These are phyloP conservation scores for Leccinum truebloodii DNA, from an alignment of 768 basidiomycete genomes.

Conservation along the genomic window DNA sequence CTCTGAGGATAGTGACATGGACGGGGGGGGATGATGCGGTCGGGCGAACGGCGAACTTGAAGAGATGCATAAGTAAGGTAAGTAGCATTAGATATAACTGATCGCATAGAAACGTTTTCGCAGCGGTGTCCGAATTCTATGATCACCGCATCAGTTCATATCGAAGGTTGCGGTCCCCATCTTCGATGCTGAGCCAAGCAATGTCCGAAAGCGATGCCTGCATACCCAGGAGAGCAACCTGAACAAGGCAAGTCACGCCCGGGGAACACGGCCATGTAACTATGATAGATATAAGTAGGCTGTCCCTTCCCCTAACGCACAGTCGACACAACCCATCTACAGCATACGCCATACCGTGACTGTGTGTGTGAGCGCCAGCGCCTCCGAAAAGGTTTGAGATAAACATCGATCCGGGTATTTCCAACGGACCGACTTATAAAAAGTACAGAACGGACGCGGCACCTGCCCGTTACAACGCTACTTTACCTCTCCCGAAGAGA, in stretches of 20 bases:
- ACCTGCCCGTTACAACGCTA: background rate
- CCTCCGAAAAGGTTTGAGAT: background rate
- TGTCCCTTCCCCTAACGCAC: background rate
- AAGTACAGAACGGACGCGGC: background rate
- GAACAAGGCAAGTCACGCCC: background rate
- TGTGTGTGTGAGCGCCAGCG: background rate
- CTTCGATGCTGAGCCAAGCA: background rate
- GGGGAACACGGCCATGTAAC: background rate
- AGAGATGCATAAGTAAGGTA: background rate
- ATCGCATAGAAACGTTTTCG: background rate
- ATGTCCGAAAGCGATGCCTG: background rate
- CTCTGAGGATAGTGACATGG: background rate
- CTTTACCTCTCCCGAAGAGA: background rate
- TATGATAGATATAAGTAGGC: background rate
- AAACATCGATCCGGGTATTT: background rate
- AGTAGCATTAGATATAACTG: background rate
- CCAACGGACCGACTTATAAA: constrained; percentile 8
- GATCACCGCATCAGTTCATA: background rate
- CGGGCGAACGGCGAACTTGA: background rate
- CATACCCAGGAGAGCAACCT: background rate
- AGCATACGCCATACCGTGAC: background rate
- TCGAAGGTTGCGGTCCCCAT: background rate
- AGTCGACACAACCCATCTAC: background rate
- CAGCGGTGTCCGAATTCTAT: background rate
- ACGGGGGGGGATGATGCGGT: background rate